phyloP scores from a whole-genome alignment of 495 filamentous ascomycete species.

The Penicillium malachiteum region DNA sequence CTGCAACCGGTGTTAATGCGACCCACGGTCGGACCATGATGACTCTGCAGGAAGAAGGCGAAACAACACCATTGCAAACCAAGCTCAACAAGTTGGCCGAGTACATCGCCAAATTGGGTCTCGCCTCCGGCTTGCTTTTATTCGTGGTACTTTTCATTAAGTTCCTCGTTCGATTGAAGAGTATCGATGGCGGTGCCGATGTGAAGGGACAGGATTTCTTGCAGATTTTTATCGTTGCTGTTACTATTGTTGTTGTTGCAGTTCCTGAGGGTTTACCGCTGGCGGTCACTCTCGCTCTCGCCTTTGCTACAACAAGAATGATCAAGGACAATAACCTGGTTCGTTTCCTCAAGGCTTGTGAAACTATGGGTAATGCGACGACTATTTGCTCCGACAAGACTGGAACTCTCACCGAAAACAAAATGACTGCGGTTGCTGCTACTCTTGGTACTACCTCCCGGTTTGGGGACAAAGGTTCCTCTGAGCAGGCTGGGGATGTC shows the following conservation, averaged over 20 bases:
- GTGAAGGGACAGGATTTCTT: slow-evolving; percentile 86
- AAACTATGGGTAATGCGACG: slow-evolving; percentile 98
- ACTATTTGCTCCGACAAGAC: slow-evolving; percentile 98
- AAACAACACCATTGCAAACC: slow-evolving; percentile 90
- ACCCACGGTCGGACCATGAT: slow-evolving; percentile 92
- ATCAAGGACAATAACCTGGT: slow-evolving; percentile 94
- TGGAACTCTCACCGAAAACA: slow-evolving; percentile 90
- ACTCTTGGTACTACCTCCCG: slow-evolving; percentile 66
- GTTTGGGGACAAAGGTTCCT: slow-evolving; percentile 59
- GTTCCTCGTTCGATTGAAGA: slow-evolving; percentile 68
- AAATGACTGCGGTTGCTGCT: slow-evolving; percentile 83
- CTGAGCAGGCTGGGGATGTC: slow-evolving; percentile 35
- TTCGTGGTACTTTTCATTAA: slow-evolving; percentile 93
- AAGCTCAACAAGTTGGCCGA: slow-evolving; percentile 90
- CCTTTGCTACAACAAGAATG: slow-evolving; percentile 94
- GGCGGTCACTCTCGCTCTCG: slow-evolving; percentile 88
- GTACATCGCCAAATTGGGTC: slow-evolving; percentile 90
- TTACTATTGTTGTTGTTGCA: slow-evolving; percentile 93
- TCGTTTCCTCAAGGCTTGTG: slow-evolving; percentile 85
- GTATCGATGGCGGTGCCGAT: slow-evolving; percentile 51
- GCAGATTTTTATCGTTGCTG: slow-evolving; percentile 89
- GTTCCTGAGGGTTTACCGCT: slow-evolving; percentile 92
- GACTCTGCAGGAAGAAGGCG: slow-evolving; percentile 83
- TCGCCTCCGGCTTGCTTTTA: slow-evolving; percentile 75
- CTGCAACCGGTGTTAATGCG: slow-evolving; percentile 82